Percentiles rank a stretch among this genome's conserved stretches.
These are phyloP conservation scores for Volvariella volvacea DNA, from an alignment of 1,284 basidiomycete genomes.

Conservation along the genomic window DNA sequence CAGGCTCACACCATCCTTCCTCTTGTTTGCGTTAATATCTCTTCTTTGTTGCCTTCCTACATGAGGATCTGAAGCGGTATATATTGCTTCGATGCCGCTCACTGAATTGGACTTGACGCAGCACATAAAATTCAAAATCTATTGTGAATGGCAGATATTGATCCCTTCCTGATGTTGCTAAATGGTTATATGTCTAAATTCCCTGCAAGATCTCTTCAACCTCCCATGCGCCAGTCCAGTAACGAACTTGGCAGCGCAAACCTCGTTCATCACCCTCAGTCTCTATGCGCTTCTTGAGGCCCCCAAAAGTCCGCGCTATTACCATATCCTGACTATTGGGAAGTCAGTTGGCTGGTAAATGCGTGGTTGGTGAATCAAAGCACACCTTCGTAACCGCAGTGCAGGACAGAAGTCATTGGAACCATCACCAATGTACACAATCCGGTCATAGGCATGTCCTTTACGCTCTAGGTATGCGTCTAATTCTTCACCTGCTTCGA, in stretches of 20 bases:
- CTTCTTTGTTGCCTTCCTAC: not conserved
- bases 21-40: not conserved
- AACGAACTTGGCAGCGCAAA: constrained; percentile 65
- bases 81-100: no score
- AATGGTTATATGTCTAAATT: constrained; percentile 21
- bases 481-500: constrained; percentile 75
- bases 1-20: constrained; percentile 4
- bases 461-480: constrained; percentile 73
- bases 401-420: constrained; percentile 95
- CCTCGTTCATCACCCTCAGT: constrained; percentile 59
- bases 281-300: constrained; percentile 69
- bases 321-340: constrained; percentile 63
- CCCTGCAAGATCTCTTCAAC: constrained; percentile 74
- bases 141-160: no score
- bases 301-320: constrained; percentile 72
- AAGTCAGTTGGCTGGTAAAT: not conserved
- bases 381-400: constrained; percentile 67
- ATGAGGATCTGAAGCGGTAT: no score
- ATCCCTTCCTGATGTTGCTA: no score
- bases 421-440: constrained; percentile 93
- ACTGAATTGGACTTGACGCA: no score
- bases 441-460: constrained; percentile 67
- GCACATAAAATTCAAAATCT: no score
- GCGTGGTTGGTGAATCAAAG: constrained; percentile 12
- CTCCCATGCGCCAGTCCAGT: constrained; percentile 94